A percentile compares a stretch with the other conserved stretches of the same genome.
phyloP scores from a whole-genome alignment of 1,284 basidiomycete species.

The Salmacisia buchloeana region DNA sequence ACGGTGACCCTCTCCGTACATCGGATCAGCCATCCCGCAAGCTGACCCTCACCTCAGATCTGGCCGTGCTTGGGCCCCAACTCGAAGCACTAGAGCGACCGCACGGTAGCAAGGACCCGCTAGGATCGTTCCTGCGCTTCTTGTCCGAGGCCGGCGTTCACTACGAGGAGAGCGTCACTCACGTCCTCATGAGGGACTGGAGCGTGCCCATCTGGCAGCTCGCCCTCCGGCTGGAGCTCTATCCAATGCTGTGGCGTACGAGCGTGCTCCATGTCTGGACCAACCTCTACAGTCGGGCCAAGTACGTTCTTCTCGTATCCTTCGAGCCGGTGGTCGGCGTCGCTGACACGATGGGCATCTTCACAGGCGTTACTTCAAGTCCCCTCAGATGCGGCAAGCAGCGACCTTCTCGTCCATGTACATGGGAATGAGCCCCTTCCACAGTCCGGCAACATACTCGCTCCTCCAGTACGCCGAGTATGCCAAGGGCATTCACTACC shows the following conservation, averaged over 20 bases:
- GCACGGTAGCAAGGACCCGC: slow-evolving; percentile 51
- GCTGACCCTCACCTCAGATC: slow-evolving; percentile 53
- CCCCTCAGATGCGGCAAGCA: slow-evolving; percentile 52
- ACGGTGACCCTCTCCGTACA: slow-evolving; percentile 4
- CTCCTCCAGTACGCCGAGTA: slow-evolving; percentile 59
- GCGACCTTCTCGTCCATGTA: slow-evolving; percentile 24
- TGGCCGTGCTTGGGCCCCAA: slow-evolving; percentile 53
- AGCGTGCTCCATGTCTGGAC: slow-evolving; percentile 34
- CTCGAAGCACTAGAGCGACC: slow-evolving; percentile 56
- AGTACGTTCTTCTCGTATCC: slow-evolving; percentile 31
- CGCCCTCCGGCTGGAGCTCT: slow-evolving; percentile 53
- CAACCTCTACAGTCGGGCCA: slow-evolving; percentile 49
- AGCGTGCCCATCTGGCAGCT: slow-evolving; percentile 48
- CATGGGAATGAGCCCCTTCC: slow-evolving; percentile 56
- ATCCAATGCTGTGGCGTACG: slow-evolving; percentile 50
- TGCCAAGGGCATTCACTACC: slow-evolving; percentile 57
- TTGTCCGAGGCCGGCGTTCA: slow-evolving; percentile 53
- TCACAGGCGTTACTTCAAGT: slow-evolving; percentile 53
- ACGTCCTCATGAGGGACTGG: slow-evolving; percentile 55
- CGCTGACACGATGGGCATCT: slow-evolving; percentile 32
- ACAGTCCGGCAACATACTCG: slow-evolving; percentile 57
- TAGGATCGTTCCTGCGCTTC: slow-evolving; percentile 50
- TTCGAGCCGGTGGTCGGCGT: slow-evolving; percentile 42
- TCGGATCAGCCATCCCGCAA: slow-evolving; percentile 19
- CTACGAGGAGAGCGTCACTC: slow-evolving; percentile 53